Evolutionary conservation across 2,329 filamentous ascomycete species (phyloP).

Genomic region (Aspergillus quadrilineatus): DNA sequence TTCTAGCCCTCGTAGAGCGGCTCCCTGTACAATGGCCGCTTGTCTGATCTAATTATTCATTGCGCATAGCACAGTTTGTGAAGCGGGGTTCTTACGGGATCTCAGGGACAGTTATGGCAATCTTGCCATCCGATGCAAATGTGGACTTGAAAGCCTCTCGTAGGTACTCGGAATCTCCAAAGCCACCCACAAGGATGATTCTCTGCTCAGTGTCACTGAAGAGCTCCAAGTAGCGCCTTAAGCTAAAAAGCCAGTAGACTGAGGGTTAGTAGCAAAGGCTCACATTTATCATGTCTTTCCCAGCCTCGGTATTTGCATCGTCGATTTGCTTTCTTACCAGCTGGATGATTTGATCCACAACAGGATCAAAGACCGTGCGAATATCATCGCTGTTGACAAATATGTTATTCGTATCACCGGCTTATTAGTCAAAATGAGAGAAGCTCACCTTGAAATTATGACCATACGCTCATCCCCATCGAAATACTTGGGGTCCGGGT

Average conservation of each 20-base stretch:
- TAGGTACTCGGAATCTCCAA: slow-evolving; percentile 9
- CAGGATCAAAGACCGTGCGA: slow-evolving; percentile 1
- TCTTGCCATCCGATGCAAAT: not conserved
- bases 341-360: not conserved
- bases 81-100: slow-evolving; percentile 3
- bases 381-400: not conserved
- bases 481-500: not conserved
- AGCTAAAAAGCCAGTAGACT: not conserved
- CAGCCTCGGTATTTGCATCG: not conserved
- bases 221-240: too few species aligned
- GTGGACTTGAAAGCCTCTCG: not conserved
- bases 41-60: not conserved
- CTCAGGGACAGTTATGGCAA: slow-evolving; percentile 8
- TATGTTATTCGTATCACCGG: not conserved
- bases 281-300: slow-evolving; percentile 1
- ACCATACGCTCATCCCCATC: slow-evolving; percentile 10
- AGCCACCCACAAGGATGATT: slow-evolving; percentile 11
- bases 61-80: not conserved
- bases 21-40: slow-evolving; percentile 13
- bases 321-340: slow-evolving; percentile 5
- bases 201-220: not conserved
- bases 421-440: not conserved
- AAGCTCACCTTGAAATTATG: not conserved
- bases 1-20: slow-evolving; percentile 8
- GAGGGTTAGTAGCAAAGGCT: not conserved